Percentiles rank a stretch among this genome's conserved stretches.
phyloP scores from a whole-genome alignment of 2,329 filamentous ascomycete genomes.

The Monosporascus ibericus region DNA sequence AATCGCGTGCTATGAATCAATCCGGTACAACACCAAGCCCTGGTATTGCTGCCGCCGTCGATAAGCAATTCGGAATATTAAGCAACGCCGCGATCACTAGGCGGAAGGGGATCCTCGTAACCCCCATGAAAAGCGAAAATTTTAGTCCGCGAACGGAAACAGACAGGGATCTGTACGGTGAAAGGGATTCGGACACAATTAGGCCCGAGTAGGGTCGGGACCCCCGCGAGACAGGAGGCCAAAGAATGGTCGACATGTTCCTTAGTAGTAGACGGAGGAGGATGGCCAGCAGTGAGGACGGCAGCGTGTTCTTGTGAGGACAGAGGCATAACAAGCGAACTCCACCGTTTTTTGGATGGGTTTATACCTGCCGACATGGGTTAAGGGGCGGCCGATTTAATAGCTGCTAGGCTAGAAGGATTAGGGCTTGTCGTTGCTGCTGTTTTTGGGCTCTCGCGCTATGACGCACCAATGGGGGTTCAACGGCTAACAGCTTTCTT shows the following conservation, averaged over 20 bases:
- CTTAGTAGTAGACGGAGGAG: conserved; percentile 41
- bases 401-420: background rate
- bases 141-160: conserved; percentile 11
- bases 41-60: conserved; percentile 7
- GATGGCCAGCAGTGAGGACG: conserved; percentile 32
- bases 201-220: conserved; percentile 5
- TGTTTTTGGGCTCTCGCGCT: background rate
- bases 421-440: background rate
- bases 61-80: conserved; percentile 10
- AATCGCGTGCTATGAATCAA: conserved; percentile 4
- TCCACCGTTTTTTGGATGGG: background rate
- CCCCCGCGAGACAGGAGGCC: conserved; percentile 36
- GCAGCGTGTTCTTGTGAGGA: conserved; percentile 26
- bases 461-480: no score
- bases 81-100: conserved; percentile 6
- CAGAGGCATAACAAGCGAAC: background rate
- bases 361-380: background rate
- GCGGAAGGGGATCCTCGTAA: conserved; percentile 1
- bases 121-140: conserved; percentile 16
- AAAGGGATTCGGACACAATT: conserved; percentile 10
- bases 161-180: conserved; percentile 13
- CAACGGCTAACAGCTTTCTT: no score
- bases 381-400: background rate
- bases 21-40: conserved; percentile 9
- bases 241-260: conserved; percentile 49